Base-by-base conservation (phyloP, 2,329 filamentous ascomycete species). In the Trichoderma pleuroti region DNA sequence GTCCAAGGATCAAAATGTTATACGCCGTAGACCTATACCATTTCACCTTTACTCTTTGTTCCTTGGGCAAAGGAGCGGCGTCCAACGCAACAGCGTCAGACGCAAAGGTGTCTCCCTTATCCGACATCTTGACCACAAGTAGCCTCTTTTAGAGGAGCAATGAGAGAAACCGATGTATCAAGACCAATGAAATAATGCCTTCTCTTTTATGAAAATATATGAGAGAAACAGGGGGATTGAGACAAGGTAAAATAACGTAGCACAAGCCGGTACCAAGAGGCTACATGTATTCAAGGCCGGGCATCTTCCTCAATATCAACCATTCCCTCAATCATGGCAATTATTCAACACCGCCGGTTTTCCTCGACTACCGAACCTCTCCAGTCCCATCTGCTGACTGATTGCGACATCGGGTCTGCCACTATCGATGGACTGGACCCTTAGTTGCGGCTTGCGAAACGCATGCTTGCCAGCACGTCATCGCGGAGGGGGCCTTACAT, bases 21-120 rank as follows among this genome's bases (percentile, higher is more conserved):
- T 88, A 93, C 74, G 91, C 90, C 0, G 91, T 92, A 1, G 89
- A 91, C 30, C 89, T 87, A 76, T 92, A 87, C 91, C 91, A 92
- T 84, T 86, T 88, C 24, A 87, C 87, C 72, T 76, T 75, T 62
- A 76, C 72, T 46, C 77, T 77, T 64, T 80, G 74, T 12, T 76
- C 75, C 72, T 80, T 80, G 42, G 79, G 70, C 42, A 71, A 46
- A n/a, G 30, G 30, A 14, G 28, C 56, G 16, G 70, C 46, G 46
- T 52, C n/a, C 5, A 49, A 49, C 4, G 42, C 42, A 7, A 42
- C 39, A 4, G 42, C n/a, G 21, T 49, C 42, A 49, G 42, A 28
- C 24, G 24, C 24, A n/a, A 71, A 71, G 16, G 14, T 7, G 14
- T 71, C 62, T 32, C 52, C 68, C 9, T 70, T 70, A 14, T 65